Evolutionary conservation across 805 yeast species (phyloP), one percentile per base, ranked within the genome.

Genomic region (Starmerella bacillaris): DNA sequence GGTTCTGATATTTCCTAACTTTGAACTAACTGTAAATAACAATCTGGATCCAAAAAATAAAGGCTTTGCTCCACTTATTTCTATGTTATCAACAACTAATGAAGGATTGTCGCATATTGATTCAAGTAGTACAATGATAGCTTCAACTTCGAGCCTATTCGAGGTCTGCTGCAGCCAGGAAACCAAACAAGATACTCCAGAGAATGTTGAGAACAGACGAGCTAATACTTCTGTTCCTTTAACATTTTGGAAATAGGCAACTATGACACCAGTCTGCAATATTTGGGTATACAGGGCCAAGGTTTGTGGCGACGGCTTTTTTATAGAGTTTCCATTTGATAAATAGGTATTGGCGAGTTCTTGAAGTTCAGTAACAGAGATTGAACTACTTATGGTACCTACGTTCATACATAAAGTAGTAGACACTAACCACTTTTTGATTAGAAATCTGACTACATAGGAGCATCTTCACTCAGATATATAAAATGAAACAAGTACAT

Each of bases 1-100:
- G 52, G 51, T 44, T 22, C 36, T 17, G 7, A 26, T 28, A 8
- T 18, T 16, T 4, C 28, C 18, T 12, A 21, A 27, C 12, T 24
- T 21, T 2, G 42, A 9, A 15, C 33, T 28, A 1, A 34, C 36
- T 1, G 26, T 33, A 2, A 27, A 33, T 30, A 44, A 31, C 2
- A 44, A 5, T 7, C 46, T 35, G 12, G 46, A 42, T 9, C 48
- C 48, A 24, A 40, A 35, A 7, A 44, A 4, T 4, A 44, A 36
- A 20, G 18, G 29, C 29, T 26, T 26, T 6, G 29, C 29, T 11
- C 14, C 14, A 8, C 5, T 7, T 15, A 6, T 7, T 5, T 26
- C 14, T 7, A 41, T 33, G 12, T 4, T 5, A 12, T 27, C 11
- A 14, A 36, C 33, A 7, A 36, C 6, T n/a, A 21, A 20, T 1